phyloP scores from a whole-genome alignment of 179 eudicot species.

The Silene coronaria region DNA sequence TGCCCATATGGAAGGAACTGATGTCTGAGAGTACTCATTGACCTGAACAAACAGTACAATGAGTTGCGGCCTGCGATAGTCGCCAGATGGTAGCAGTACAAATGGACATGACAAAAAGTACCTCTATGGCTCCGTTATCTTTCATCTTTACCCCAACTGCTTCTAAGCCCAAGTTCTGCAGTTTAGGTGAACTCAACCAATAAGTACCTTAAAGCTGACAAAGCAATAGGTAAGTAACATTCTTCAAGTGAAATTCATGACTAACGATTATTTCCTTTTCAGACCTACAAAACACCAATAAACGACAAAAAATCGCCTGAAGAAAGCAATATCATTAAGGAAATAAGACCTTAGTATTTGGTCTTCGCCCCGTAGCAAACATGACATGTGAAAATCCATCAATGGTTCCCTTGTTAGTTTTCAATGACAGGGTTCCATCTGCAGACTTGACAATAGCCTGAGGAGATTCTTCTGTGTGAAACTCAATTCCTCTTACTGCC shows the following conservation, averaged over 20 bases:
- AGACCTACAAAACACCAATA: not conserved
- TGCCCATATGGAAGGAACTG: constrained; percentile 97
- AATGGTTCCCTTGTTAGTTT: constrained; percentile 74
- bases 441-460: constrained; percentile 65
- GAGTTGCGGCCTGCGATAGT: constrained; percentile 11
- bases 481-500: constrained; percentile 80
- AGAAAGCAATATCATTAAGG: not conserved
- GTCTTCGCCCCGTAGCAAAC: constrained; percentile 96
- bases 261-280: not conserved
- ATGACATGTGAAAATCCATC: constrained; percentile 92
- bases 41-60: constrained; percentile 47
- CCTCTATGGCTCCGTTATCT: constrained; percentile 85
- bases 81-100: not conserved
- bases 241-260: not conserved
- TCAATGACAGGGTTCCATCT: constrained; percentile 76
- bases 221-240: not conserved
- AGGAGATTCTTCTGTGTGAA: constrained; percentile 84
- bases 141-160: constrained; percentile 69
- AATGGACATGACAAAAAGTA: constrained; percentile 21
- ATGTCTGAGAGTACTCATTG: constrained; percentile 74
- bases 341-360: constrained; percentile 72
- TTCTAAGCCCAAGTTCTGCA: constrained; percentile 90
- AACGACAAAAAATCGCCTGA: not conserved
- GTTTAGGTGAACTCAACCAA: constrained; percentile 10
- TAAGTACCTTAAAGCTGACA: constrained; percentile 8